A percentile compares a stretch with the other conserved stretches of the same genome.
Evolutionary conservation across 2,329 filamentous ascomycete genomes (phyloP).

Genomic region (Trichophyton mentagrophytes): DNA sequence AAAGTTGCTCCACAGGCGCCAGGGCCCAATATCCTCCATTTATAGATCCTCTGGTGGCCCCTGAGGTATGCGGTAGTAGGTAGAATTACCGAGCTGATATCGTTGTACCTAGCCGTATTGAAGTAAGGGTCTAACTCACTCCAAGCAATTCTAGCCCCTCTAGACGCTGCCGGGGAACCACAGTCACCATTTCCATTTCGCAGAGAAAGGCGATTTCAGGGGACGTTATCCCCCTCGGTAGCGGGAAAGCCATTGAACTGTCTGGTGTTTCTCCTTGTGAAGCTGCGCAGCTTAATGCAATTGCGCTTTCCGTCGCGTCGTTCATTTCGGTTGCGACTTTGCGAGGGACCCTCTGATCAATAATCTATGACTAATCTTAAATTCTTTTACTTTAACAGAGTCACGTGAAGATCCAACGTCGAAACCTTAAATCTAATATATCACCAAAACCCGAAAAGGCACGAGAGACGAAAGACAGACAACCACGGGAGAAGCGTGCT

Average conservation of each 20-base stretch:
- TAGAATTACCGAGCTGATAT: neutral
- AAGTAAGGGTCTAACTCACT: conserved; percentile 43
- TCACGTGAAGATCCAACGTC: too few relatives aligned
- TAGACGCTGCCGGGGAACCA: conserved; percentile 81
- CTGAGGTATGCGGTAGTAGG: neutral
- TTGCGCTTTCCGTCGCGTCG: neutral
- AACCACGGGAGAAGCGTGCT: too few relatives aligned
- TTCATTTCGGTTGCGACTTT: neutral
- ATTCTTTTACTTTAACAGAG: too few relatives aligned
- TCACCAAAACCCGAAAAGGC: too few relatives aligned
- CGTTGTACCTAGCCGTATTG: neutral
- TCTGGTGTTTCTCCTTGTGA: neutral
- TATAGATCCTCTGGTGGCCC: neutral
- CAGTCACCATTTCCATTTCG: conserved; percentile 92
- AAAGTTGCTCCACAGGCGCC: conserved; percentile 4
- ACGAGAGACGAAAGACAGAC: too few relatives aligned
- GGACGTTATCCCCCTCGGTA: conserved; percentile 59
- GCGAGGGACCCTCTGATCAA: too few relatives aligned
- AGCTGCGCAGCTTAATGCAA: neutral
- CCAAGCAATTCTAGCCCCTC: conserved; percentile 74
- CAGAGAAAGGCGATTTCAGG: conserved; percentile 86
- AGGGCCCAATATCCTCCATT: neutral
- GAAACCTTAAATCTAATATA: too few relatives aligned
- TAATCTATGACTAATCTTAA: too few relatives aligned
- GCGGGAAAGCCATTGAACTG: conserved; percentile 45